phyloP scores from a whole-genome alignment of 108 stramenopile species.

The Nitzschia inconspicua region DNA sequence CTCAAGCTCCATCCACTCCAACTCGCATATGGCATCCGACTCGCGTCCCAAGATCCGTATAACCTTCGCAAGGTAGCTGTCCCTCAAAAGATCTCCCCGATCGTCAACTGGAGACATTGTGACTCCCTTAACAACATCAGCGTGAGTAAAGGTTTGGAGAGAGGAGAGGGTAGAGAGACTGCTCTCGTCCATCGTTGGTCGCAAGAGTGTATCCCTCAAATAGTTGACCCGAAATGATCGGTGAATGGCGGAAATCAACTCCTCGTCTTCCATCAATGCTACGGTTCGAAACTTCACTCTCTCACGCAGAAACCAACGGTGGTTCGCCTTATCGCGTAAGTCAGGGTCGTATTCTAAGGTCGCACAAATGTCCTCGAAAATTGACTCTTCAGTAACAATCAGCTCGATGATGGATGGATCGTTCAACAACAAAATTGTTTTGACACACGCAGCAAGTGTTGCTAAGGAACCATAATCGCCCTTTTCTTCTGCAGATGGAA shows the following conservation, averaged over 20 bases:
- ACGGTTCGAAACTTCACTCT: constrained; percentile 78
- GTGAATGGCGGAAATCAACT: constrained; percentile 68
- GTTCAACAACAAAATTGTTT: constrained; percentile 80
- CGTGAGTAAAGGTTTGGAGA: constrained; percentile 74
- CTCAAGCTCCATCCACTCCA: constrained; percentile 57
- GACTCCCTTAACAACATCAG: constrained; percentile 83
- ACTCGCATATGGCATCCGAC: constrained; percentile 40
- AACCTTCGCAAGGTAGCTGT: constrained; percentile 66
- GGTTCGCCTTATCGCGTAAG: constrained; percentile 74
- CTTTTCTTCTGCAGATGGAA: constrained; percentile 52
- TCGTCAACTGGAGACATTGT: constrained; percentile 43
- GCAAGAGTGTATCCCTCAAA: constrained; percentile 69
- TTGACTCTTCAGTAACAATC: constrained; percentile 54
- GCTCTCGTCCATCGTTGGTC: constrained; percentile 89
- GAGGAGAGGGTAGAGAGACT: constrained; percentile 76
- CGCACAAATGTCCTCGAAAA: constrained; percentile 71
- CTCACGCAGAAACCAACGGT: constrained; percentile 71
- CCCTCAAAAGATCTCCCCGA: constrained; percentile 25
- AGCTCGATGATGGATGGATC: constrained; percentile 85
- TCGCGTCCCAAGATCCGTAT: constrained; percentile 64
- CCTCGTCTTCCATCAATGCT: constrained; percentile 71
- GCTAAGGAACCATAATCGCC: constrained; percentile 56
- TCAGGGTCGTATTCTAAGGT: constrained; percentile 85
- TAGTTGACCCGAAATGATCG: constrained; percentile 82
- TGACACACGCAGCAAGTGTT: constrained; percentile 66